Evolutionary conservation across 164 flowering plant genomes (phyloP), one percentile per base, ranked within the genome.

Genomic region (Liriodendron chinense): DNA sequence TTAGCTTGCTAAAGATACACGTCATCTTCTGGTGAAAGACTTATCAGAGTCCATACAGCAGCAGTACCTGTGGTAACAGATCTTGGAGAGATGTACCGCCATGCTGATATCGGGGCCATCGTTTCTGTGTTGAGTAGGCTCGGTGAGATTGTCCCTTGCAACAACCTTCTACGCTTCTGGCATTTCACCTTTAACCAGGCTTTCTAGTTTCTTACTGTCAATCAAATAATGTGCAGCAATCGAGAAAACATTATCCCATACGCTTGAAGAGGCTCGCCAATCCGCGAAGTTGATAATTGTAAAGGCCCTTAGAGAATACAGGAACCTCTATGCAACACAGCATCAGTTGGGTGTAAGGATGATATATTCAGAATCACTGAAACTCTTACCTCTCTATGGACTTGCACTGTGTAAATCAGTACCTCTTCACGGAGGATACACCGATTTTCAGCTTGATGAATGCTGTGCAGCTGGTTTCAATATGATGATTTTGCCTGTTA

Each of bases 21-120:
- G 68, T 87, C 99, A 78, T 96, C 99, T 71, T 94, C 90, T 81
- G 99, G 98, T 77, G 99, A 96, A 82, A 85, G 99, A 78, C 98
- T 98, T 74, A 94, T 96, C 64, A 91, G 99, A 82, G 98, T 96
- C 76, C 99, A 93, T 77, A 96, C 98, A 21, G 90, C 94, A 73
- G 97, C 97, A 53, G 97, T 87, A 34, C 98, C 98, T 2, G 98
- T 94, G 76, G 97, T 94, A 53, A 34, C 97, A 47, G 97, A 96
- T 78, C 88, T 96, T 57, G 93, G 90, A 24, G 99, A 96, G 84
- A 94, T 96, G 99, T 96, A 91, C 70, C 94, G 97, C 47, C 91
- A 85, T 25, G 98, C 98, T 74, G 98, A 96, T 82, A 84, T 88
- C 76, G 98, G 98, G 76, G 98, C 98, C 59, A 82, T 94, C 69